Evolutionary conservation across 148 eudicot species (phyloP).

Genomic region (Beta vulgaris): DNA sequence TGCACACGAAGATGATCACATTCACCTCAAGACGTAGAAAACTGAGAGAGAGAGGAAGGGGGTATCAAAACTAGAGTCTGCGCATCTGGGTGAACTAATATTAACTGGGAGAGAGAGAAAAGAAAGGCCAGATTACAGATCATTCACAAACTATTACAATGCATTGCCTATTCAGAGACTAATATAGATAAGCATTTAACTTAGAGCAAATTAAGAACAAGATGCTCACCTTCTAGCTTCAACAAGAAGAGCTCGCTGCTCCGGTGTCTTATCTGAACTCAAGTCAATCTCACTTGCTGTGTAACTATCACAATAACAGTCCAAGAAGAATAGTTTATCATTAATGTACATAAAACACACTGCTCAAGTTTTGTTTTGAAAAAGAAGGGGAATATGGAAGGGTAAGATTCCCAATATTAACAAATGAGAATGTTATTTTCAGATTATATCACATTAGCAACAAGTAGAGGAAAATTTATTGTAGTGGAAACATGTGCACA

Average conservation of each 20-base stretch:
- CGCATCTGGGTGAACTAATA: background rate
- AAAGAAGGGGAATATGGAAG: background rate
- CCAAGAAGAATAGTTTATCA: background rate
- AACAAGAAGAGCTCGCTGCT: constrained; percentile 73
- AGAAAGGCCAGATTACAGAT: background rate
- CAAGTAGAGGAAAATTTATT: background rate
- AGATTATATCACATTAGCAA: background rate
- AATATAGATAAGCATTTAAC: background rate
- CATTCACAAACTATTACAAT: background rate
- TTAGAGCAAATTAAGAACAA: background rate
- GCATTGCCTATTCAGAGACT: background rate
- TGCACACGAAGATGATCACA: background rate
- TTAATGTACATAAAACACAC: background rate
- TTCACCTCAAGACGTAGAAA: background rate
- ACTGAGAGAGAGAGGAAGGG: background rate
- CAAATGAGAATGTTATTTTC: background rate
- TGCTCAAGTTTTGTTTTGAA: background rate
- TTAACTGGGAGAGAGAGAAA: background rate
- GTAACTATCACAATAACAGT: constrained; percentile 37
- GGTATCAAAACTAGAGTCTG: background rate
- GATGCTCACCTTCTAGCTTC: constrained; percentile 67
- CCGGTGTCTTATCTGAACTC: constrained; percentile 45
- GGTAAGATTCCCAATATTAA: background rate
- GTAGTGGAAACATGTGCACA: background rate
- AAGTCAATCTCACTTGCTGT: constrained; percentile 49